Evolutionary conservation across 1,284 basidiomycete genomes (phyloP).

Genomic region (Leccinum fallax): DNA sequence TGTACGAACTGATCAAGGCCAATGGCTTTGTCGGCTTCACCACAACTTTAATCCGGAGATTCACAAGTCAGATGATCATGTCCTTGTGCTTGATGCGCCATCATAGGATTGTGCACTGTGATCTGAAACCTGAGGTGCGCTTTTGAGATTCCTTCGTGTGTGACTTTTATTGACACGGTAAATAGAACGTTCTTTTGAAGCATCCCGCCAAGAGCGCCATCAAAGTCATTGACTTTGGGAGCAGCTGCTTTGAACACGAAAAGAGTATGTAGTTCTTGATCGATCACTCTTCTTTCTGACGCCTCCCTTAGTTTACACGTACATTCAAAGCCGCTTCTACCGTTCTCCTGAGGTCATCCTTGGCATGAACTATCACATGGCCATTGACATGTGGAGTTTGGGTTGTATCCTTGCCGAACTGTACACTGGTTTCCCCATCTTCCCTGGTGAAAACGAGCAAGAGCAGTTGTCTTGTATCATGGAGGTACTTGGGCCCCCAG

Average conservation of each 20-base stretch:
- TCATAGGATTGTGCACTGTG: slow-evolving; percentile 98
- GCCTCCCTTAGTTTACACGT: slow-evolving; percentile 80
- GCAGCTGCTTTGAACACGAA: slow-evolving; percentile 97
- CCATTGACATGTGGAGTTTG: slow-evolving; percentile 97
- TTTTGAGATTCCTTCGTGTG: neutral
- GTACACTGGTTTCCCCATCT: slow-evolving; percentile 98
- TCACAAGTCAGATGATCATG: slow-evolving; percentile 94
- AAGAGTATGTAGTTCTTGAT: slow-evolving; percentile 72
- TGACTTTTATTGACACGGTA: slow-evolving; percentile 11
- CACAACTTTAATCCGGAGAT: slow-evolving; percentile 91
- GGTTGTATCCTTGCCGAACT: slow-evolving; percentile 98
- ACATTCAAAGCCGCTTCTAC: slow-evolving; percentile 97
- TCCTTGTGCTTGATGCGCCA: slow-evolving; percentile 93
- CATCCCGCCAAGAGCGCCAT: slow-evolving; percentile 97
- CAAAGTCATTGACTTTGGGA: slow-evolving; percentile 99
- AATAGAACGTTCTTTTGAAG: slow-evolving; percentile 89
- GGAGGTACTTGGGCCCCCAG: slow-evolving; percentile 96
- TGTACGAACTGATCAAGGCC: slow-evolving; percentile 99
- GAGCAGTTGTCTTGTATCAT: slow-evolving; percentile 99
- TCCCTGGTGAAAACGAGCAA: slow-evolving; percentile 99
- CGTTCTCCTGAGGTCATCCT: slow-evolving; percentile 94
- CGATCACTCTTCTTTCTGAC: slow-evolving; percentile 17
- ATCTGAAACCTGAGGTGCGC: slow-evolving; percentile 94
- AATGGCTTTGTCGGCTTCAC: slow-evolving; percentile 98
- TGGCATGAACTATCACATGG: slow-evolving; percentile 94